phyloP scores from a whole-genome alignment of 2,329 filamentous ascomycete species.

The Chrysoporthe cubensis region DNA sequence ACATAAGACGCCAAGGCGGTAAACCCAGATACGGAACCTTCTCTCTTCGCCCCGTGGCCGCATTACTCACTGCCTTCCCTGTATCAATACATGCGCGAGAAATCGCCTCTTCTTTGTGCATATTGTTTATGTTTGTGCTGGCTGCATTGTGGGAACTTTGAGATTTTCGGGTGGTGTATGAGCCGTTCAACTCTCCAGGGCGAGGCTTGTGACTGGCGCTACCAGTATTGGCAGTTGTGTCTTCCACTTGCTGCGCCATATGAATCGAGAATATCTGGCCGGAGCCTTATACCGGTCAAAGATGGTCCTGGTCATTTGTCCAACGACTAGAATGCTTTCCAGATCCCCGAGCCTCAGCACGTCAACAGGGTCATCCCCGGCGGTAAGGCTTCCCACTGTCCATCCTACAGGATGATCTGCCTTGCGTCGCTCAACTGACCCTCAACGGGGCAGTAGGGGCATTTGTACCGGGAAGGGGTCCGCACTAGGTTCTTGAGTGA shows the following conservation, averaged over 20 bases:
- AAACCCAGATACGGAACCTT: too few species aligned
- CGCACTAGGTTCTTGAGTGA: constrained; percentile 80
- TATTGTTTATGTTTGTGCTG: neutral
- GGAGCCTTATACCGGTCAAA: neutral
- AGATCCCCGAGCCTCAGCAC: too few species aligned
- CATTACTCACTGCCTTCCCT: neutral
- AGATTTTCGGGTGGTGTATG: neutral
- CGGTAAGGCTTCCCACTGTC: constrained; percentile 5
- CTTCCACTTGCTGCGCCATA: neutral
- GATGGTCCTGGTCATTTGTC: neutral
- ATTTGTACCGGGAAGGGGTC: constrained; percentile 78
- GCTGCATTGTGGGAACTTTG: neutral
- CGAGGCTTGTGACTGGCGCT: neutral
- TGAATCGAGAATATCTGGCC: neutral
- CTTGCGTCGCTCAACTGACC: constrained; percentile 76
- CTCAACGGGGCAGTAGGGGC: constrained; percentile 91
- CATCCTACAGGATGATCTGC: constrained; percentile 66
- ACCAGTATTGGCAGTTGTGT: neutral
- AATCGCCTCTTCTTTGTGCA: neutral
- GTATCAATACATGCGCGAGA: neutral
- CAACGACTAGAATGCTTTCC: neutral
- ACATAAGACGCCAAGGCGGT: neutral
- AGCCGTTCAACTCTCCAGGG: neutral
- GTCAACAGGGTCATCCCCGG: neutral
- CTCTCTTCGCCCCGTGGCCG: neutral